phyloP scores from a whole-genome alignment of 2,329 filamentous ascomycete genomes.

The Graphilbum sp. region DNA sequence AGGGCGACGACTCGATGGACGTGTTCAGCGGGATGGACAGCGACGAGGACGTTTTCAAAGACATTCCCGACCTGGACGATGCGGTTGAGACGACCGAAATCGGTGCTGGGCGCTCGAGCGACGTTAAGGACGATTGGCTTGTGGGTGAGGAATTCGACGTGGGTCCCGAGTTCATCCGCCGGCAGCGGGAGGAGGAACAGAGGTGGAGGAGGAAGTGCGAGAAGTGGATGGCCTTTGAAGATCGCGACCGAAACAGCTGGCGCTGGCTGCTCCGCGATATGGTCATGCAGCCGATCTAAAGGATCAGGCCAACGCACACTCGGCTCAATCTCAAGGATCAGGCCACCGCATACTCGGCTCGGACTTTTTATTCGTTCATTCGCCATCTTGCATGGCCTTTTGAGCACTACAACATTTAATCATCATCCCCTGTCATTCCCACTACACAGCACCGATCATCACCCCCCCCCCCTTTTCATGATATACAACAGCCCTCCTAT shows the following conservation, averaged over 20 bases:
- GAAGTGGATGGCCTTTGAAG: constrained; percentile 56
- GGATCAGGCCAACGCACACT: too few species aligned
- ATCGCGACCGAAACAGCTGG: constrained; percentile 46
- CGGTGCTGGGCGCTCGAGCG: constrained; percentile 34
- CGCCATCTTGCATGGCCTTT: too few species aligned
- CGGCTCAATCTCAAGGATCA: too few species aligned
- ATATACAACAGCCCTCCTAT: too few species aligned
- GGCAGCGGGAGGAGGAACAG: constrained; percentile 83
- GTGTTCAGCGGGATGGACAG: constrained; percentile 59
- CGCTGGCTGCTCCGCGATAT: constrained; percentile 59
- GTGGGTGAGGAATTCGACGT: constrained; percentile 97
- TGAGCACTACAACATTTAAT: neutral
- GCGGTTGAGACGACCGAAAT: constrained; percentile 32
- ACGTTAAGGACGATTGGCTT: constrained; percentile 60
- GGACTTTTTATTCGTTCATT: too few species aligned
- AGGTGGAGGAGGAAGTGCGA: constrained; percentile 80
- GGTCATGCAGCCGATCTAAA: constrained; percentile 17
- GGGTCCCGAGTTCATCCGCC: constrained; percentile 77
- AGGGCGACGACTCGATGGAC: constrained; percentile 41
- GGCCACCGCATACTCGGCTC: too few species aligned
- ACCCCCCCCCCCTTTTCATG: too few species aligned
- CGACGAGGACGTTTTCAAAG: constrained; percentile 86
- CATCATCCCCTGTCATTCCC: neutral
- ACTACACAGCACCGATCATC: neutral
- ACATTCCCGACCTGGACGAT: constrained; percentile 84